These are phyloP conservation scores for Aureobasidium sp. DNA, from an alignment of 2,329 filamentous ascomycete species.

Conservation along the genomic window DNA sequence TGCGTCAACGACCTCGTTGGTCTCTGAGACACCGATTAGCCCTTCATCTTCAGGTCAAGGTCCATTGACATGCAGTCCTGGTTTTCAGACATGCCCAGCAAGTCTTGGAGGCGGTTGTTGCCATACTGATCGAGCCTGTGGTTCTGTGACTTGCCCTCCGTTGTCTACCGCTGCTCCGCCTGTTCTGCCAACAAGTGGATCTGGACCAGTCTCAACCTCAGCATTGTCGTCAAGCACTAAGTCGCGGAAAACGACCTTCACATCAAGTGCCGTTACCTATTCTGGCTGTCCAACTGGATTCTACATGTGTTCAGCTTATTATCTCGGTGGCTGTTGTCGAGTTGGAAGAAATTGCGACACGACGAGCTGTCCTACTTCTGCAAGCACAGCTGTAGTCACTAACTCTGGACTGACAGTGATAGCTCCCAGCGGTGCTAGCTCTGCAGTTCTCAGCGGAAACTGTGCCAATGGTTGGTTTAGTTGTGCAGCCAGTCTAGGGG, in stretches of 20 bases:
- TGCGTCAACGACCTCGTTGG: background rate
- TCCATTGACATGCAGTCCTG: slow-evolving; percentile 30
- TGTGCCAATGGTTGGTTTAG: slow-evolving; percentile 76
- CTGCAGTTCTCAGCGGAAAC: slow-evolving; percentile 22
- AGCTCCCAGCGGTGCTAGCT: slow-evolving; percentile 14
- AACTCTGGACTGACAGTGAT: slow-evolving; percentile 63
- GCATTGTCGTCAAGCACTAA: slow-evolving; percentile 11
- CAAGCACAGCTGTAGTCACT: slow-evolving; percentile 56
- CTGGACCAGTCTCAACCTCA: slow-evolving; percentile 27
- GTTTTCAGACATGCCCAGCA: slow-evolving; percentile 37
- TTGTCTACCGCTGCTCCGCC: slow-evolving; percentile 14
- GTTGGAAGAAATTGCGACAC: slow-evolving; percentile 78
- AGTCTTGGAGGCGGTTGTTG: slow-evolving; percentile 44
- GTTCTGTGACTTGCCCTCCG: slow-evolving; percentile 17
- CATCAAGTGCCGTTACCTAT: slow-evolving; percentile 15
- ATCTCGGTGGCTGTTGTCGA: slow-evolving; percentile 77
- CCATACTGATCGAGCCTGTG: slow-evolving; percentile 36
- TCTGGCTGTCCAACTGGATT: slow-evolving; percentile 74
- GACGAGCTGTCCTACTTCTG: slow-evolving; percentile 61
- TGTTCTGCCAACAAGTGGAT: slow-evolving; percentile 33
- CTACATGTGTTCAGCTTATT: slow-evolving; percentile 79
- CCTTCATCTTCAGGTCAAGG: slow-evolving; percentile 11
- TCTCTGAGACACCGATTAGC: background rate
- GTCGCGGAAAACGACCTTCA: slow-evolving; percentile 2
- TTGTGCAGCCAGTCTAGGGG: slow-evolving; percentile 55